Percentiles rank a stretch among this genome's conserved stretches.
Evolutionary conservation across 2,329 filamentous ascomycete genomes (phyloP).

Genomic region (Dactylella cylindrospora): DNA sequence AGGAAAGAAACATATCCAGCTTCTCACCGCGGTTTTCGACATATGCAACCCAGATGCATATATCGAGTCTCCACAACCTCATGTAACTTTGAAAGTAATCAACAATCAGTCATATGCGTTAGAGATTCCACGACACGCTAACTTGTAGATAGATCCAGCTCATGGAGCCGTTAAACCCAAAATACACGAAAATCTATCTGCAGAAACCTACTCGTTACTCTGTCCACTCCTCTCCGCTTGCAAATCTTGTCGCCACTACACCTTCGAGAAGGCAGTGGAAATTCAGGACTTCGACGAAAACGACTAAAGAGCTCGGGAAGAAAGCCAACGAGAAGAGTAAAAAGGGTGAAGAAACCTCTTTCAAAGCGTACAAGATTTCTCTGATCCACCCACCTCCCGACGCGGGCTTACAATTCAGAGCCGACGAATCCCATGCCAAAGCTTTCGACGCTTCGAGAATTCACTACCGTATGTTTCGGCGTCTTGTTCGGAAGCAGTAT

Average conservation of each 20-base stretch:
- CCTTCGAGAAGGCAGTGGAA: conserved; percentile 17
- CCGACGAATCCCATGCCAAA: conserved; percentile 28
- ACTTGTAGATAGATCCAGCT: conserved; percentile 25
- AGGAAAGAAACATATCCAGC: conserved; percentile 31
- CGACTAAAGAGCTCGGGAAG: too few relatives aligned
- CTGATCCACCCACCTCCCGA: conserved; percentile 33
- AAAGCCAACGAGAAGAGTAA: neutral
- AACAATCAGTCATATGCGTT: neutral
- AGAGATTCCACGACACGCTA: too few relatives aligned
- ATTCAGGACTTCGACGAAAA: neutral
- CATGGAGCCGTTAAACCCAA: conserved; percentile 1
- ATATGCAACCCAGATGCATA: conserved; percentile 30
- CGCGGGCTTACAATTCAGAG: conserved; percentile 14
- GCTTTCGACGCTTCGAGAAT: conserved; percentile 37
- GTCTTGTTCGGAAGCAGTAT: conserved; percentile 34
- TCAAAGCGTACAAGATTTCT: conserved; percentile 41
- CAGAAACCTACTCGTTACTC: conserved; percentile 32
- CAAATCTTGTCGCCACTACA: conserved; percentile 29
- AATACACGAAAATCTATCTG: neutral
- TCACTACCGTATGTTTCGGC: conserved; percentile 38
- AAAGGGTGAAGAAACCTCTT: conserved; percentile 10
- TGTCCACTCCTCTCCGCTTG: conserved; percentile 32
- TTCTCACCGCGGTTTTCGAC: conserved; percentile 33
- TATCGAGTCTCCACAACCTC: conserved; percentile 11
- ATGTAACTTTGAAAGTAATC: conserved; percentile 26